Base-by-base conservation (phyloP, 129 eudicot genomes). In the sunflower (Helianthus annuus) region DNA sequence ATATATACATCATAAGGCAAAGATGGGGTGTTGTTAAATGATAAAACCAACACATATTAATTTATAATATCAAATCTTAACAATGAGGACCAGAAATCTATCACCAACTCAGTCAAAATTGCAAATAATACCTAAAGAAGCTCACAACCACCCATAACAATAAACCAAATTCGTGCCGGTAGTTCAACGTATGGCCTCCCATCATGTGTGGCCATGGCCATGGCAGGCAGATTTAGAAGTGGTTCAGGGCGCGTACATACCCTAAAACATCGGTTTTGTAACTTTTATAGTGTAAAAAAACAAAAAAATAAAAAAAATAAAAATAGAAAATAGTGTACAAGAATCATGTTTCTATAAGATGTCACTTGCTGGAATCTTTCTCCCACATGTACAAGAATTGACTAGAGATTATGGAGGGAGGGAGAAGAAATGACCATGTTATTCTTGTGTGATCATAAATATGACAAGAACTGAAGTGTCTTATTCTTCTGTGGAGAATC, bases 401-500 rank as follows among this genome's bases (percentile, higher is more conserved):
- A n/a, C 15, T 40, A 46, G 34, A 75, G 24, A 61, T 24, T 27
- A 22, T 19, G 56, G n/a, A n/a, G 55, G 67, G 73, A 65, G 55
- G 39, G 68, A 54, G 60, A 36, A 58, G 55, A 32, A 12, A 14
- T 48, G 32, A 60, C 76, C 70, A 32, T 66, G 14, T 66, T 56
- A 53, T 52, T 68, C 62, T 4, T 51, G 39, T 34, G 70, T 65
- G 36, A 79, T 64, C 61, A 68, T 24, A 71, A 39, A 61, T 59
- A 14, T 32, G 68, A 66, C 64, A 66, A 68, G 66, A 32, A 60
- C 66, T 60, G 45, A 49, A 56, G 54, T 54, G 17, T 49, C 72
- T 61, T 34, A 65, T 65, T 68, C 70, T 42, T 64, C 69, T 49
- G 70, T 70, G 8, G 82, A 75, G 59, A 81, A 72, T 34, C 70